These are phyloP conservation scores for Podaxis mareebaensis DNA, from an alignment of 768 basidiomycete genomes.

Conservation along the genomic window DNA sequence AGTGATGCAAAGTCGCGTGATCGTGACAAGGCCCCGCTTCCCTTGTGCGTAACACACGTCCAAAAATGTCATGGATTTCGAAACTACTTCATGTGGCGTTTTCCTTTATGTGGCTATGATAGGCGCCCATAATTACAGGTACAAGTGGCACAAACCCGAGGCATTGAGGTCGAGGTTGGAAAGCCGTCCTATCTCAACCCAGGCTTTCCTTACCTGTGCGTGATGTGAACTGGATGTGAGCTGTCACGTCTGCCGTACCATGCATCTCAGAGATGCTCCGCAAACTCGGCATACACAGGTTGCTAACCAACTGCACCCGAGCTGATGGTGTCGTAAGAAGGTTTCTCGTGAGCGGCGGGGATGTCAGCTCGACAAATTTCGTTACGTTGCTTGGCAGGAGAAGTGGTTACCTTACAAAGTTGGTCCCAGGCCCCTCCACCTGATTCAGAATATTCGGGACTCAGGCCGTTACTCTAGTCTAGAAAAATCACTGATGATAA, in stretches of 20 bases:
- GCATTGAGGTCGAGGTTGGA: background rate
- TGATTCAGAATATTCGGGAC: background rate
- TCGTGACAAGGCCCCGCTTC: background rate
- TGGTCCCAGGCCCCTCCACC: background rate
- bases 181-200: background rate
- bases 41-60: background rate
- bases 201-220: background rate
- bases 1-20: background rate
- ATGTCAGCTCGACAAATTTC: background rate
- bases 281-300: background rate
- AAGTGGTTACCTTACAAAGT: background rate
- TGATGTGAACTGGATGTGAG: background rate
- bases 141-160: background rate
- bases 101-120: background rate
- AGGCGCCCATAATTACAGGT: background rate
- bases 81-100: slow-evolving; percentile 5
- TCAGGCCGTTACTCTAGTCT: background rate
- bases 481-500: background rate
- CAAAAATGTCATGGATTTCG: background rate
- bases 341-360: background rate
- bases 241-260: background rate
- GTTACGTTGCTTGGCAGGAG: background rate
- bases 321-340: background rate
- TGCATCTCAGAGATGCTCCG: background rate
- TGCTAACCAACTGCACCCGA: slow-evolving; percentile 12